Conservation (phyloP, 768 basidiomycete species). For the Tylopilus felleus region DNA sequence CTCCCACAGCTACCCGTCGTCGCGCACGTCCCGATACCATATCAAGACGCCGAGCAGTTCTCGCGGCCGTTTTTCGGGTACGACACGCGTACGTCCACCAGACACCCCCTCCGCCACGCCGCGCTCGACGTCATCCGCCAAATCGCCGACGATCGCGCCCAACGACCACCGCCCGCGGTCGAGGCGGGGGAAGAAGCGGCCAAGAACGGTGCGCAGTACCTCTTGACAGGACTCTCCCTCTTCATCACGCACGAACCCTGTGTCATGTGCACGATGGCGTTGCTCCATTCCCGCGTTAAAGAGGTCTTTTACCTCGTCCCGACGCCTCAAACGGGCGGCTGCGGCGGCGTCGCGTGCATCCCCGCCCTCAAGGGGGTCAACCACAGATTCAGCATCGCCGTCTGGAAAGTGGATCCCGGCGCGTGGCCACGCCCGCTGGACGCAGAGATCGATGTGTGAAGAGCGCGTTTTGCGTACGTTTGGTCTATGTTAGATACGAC, state of each 20-base stretch:
- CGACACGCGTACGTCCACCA: constrained; percentile 67
- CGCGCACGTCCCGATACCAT: constrained; percentile 61
- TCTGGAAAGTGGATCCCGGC: constrained; percentile 47
- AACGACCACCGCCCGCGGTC: not conserved
- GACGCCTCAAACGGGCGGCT: constrained; percentile 81
- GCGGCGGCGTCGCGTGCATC: constrained; percentile 71
- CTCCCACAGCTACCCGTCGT: constrained; percentile 65
- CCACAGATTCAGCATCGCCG: constrained; percentile 74
- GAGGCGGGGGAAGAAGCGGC: constrained; percentile 10
- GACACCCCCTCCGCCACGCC: constrained; percentile 84
- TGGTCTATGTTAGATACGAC: not conserved
- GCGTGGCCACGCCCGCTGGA: constrained; percentile 18
- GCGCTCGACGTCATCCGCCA: constrained; percentile 70
- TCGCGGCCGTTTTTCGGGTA: constrained; percentile 46
- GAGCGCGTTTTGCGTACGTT: not conserved
- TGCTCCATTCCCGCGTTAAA: constrained; percentile 91
- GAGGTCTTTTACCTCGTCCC: constrained; percentile 74
- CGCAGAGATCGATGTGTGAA: constrained; percentile 30
- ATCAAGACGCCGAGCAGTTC: constrained; percentile 30
- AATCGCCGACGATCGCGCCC: constrained; percentile 55
- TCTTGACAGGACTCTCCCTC: constrained; percentile 77
- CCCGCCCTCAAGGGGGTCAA: constrained; percentile 85
- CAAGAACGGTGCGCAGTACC: constrained; percentile 76
- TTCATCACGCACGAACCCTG: constrained; percentile 97
- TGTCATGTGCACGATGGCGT: constrained; percentile 96